These are phyloP conservation scores for Zygoascus flipseniorum DNA, from an alignment of 805 yeast species.

Conservation along the genomic window DNA sequence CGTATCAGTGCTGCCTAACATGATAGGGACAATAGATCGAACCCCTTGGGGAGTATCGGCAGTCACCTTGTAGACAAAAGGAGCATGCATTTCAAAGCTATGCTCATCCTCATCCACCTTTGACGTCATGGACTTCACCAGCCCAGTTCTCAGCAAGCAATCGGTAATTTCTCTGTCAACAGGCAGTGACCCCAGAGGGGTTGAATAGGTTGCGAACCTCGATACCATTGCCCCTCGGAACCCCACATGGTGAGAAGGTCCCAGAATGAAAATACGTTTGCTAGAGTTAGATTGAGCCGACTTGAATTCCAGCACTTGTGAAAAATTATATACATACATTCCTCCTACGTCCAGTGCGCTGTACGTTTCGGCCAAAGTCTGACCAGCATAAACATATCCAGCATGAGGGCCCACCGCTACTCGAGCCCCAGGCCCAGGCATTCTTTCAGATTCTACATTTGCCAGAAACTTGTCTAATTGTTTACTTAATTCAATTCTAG, in stretches of 20 bases:
- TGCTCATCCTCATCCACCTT: slow-evolving; percentile 78
- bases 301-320: not conserved
- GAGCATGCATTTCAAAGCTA: slow-evolving; percentile 90
- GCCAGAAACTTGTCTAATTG: slow-evolving; percentile 46
- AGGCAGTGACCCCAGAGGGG: slow-evolving; percentile 72
- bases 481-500: slow-evolving; percentile 33
- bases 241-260: slow-evolving; percentile 90
- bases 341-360: slow-evolving; percentile 53
- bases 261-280: slow-evolving; percentile 67
- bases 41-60: slow-evolving; percentile 1
- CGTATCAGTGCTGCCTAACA: slow-evolving; percentile 58
- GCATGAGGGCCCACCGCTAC: slow-evolving; percentile 75
- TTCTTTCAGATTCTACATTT: slow-evolving; percentile 9
- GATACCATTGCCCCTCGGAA: slow-evolving; percentile 54
- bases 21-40: slow-evolving; percentile 59
- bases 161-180: slow-evolving; percentile 45
- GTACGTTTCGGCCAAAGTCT: slow-evolving; percentile 69
- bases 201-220: slow-evolving; percentile 48
- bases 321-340: slow-evolving; percentile 23
- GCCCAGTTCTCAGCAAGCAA: slow-evolving; percentile 23
- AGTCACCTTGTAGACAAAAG: slow-evolving; percentile 48
- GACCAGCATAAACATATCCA: slow-evolving; percentile 79
- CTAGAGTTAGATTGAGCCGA: slow-evolving; percentile 16
- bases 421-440: slow-evolving; percentile 35
- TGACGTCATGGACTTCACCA: slow-evolving; percentile 48